Conservation (phyloP, 2,329 filamentous ascomycete species). For the Neocucurbitaria cava region DNA sequence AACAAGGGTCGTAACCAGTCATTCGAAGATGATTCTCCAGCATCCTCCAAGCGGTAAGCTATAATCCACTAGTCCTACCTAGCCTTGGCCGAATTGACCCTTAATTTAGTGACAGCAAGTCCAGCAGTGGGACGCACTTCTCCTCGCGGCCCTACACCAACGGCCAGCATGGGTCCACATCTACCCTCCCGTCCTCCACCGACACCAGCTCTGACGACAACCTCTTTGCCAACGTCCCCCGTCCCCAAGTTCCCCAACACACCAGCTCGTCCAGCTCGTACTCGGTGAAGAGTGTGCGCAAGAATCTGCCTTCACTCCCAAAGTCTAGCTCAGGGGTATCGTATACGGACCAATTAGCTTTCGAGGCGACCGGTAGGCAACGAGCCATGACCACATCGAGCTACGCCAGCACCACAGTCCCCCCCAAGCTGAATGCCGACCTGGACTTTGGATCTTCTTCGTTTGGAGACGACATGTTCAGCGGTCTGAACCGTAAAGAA, state of each 20-base stretch:
- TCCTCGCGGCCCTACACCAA: conserved; percentile 46
- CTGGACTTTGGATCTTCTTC: conserved; percentile 44
- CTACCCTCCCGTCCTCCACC: conserved; percentile 50
- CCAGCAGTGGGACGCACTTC: conserved; percentile 49
- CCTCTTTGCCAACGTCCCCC: conserved; percentile 43
- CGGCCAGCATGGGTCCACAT: conserved; percentile 46
- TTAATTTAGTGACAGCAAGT: conserved; percentile 48
- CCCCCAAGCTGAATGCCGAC: conserved; percentile 58
- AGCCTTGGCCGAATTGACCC: conserved; percentile 37
- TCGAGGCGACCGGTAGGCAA: conserved; percentile 23
- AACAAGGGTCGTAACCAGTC: conserved; percentile 45
- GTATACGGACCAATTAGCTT: conserved; percentile 21
- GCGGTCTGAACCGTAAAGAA: conserved; percentile 37
- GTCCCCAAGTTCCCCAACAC: conserved; percentile 38
- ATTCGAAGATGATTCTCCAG: conserved; percentile 46
- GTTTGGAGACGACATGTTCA: conserved; percentile 61
- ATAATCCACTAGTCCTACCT: conserved; percentile 23
- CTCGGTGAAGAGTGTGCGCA: conserved; percentile 29
- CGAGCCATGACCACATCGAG: conserved; percentile 58
- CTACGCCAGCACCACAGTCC: conserved; percentile 58
- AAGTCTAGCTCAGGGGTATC: conserved; percentile 29
- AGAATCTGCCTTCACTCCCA: conserved; percentile 38
- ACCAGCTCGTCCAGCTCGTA: conserved; percentile 37
- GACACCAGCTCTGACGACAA: conserved; percentile 48
- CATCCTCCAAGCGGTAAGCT: conserved; percentile 46